Evolutionary conservation across 1,139 yeast genomes (phyloP).

Genomic region (Groenewaldozyma auringiensis): DNA sequence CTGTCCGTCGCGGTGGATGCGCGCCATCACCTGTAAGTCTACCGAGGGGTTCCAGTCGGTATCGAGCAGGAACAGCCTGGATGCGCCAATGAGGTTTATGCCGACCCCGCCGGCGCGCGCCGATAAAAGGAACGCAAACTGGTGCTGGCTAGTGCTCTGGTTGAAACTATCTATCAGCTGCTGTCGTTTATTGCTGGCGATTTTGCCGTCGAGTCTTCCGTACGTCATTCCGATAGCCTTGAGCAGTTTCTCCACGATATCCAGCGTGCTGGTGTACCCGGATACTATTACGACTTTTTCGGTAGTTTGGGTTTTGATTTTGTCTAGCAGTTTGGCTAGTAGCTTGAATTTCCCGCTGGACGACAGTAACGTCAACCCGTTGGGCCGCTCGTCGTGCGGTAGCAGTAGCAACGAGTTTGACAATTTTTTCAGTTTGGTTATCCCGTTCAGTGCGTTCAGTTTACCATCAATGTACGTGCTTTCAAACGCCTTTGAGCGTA

Average conservation of each 20-base stretch:
- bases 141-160: constrained; percentile 34
- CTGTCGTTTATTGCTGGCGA: constrained; percentile 59
- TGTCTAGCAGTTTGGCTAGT: constrained; percentile 26
- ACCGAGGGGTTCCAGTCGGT: constrained; percentile 94
- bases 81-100: constrained; percentile 81
- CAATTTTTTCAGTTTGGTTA: constrained; percentile 68
- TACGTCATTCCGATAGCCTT: constrained; percentile 44
- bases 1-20: constrained; percentile 94
- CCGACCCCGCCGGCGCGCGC: constrained; percentile 96
- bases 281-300: constrained; percentile 86
- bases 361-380: not conserved
- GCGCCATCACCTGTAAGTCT: constrained; percentile 92
- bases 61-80: constrained; percentile 73
- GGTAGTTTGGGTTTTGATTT: constrained; percentile 30
- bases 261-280: constrained; percentile 82
- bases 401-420: constrained; percentile 76
- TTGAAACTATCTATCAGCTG: constrained; percentile 66
- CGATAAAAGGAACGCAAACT: constrained; percentile 68
- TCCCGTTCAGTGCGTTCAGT: constrained; percentile 32
- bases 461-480: not conserved
- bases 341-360: constrained; percentile 32
- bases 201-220: constrained; percentile 75
- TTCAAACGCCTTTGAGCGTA: constrained; percentile 37
- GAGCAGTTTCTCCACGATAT: constrained; percentile 57
- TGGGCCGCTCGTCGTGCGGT: constrained; percentile 21